Evolutionary conservation across 2,329 filamentous ascomycete genomes (phyloP), one percentile per base, ranked within the genome.

Genomic region (Calonectria ilicicola): DNA sequence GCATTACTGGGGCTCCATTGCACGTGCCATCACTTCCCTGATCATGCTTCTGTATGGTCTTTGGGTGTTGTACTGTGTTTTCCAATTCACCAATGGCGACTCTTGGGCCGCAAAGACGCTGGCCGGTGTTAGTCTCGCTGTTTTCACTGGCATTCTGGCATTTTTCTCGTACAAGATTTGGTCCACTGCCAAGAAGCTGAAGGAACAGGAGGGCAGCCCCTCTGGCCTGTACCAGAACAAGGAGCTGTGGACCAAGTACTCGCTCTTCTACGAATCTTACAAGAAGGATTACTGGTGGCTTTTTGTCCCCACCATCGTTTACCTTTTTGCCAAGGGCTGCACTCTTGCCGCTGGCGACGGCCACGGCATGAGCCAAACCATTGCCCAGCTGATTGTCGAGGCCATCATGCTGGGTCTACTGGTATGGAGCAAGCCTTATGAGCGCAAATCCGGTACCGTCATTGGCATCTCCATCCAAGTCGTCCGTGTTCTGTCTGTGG

Each of bases 211-310:
- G 77, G 96, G 96, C 70, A 93, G 96, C 81, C 84, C 90, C 0
- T 88, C 89, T 19, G 91, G 87, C 15, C 89, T 99, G 10, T 98
- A 95, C 84, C 94, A 98, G 72, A 90, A 98, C 85, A 97, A 97
- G 87, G 91, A 93, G 71, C 92, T 93, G 47, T 98, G 97, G 96
- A 89, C 95, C 83, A 98, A 97, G 87, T 99, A 99, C 89, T 97
- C 94, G 80, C 89, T 98, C 74, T 98, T 99, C 86, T 99, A 99
- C 87, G 97, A 98, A 80, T 93, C 93, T 78, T 98, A 98, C 89
- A 95, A 95, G 86, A 95, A 94, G 84, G 91, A 93, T 78, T 98
- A 96, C 87, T 99, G 97, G 97, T 98, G 96, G 96, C 85, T 98
- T 27, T 98, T 99, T 82, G 89, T 98, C 17, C 97, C 97, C 0